A percentile compares a stretch with the other conserved stretches of the same genome.
Evolutionary conservation across 305 asterid species (phyloP).

Genomic region (Solanum hybrid): DNA sequence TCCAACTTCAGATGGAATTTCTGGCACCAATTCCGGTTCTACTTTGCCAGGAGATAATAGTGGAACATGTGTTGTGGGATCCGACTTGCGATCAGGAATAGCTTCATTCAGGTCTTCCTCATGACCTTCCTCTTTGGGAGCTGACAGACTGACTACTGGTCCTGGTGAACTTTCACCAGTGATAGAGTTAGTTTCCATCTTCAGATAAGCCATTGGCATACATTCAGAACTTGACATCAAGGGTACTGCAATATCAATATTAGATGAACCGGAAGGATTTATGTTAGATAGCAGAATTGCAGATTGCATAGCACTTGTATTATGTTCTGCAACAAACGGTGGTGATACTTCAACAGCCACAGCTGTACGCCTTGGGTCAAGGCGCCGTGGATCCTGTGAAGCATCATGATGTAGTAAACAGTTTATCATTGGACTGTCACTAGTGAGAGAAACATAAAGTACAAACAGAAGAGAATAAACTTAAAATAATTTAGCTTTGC

Average conservation of each 20-base stretch:
- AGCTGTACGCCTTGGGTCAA: slow-evolving; percentile 73
- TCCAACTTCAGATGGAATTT: slow-evolving; percentile 27
- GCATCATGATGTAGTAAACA: slow-evolving; percentile 14
- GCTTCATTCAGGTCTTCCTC: slow-evolving; percentile 33
- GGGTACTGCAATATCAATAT: slow-evolving; percentile 25
- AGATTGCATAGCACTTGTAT: slow-evolving; percentile 32
- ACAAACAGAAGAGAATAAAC: slow-evolving; percentile 6
- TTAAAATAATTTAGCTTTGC: slow-evolving; percentile 5
- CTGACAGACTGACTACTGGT: slow-evolving; percentile 24
- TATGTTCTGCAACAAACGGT: slow-evolving; percentile 42
- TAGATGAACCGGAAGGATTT: slow-evolving; percentile 35
- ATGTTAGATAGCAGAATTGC: slow-evolving; percentile 33
- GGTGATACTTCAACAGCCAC: slow-evolving; percentile 50
- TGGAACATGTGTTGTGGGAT: slow-evolving; percentile 26
- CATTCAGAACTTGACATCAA: slow-evolving; percentile 30
- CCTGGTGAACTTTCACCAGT: slow-evolving; percentile 26
- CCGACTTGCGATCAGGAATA: slow-evolving; percentile 29
- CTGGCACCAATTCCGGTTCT: slow-evolving; percentile 33
- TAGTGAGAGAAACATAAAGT: neutral
- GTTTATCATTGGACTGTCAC: neutral
- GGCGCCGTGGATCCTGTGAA: slow-evolving; percentile 99
- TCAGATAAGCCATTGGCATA: slow-evolving; percentile 26
- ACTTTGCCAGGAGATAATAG: slow-evolving; percentile 33
- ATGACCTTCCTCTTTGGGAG: slow-evolving; percentile 31
- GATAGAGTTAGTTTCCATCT: slow-evolving; percentile 32